phyloP scores from a whole-genome alignment of 768 basidiomycete genomes.

The Suillus spraguei region DNA sequence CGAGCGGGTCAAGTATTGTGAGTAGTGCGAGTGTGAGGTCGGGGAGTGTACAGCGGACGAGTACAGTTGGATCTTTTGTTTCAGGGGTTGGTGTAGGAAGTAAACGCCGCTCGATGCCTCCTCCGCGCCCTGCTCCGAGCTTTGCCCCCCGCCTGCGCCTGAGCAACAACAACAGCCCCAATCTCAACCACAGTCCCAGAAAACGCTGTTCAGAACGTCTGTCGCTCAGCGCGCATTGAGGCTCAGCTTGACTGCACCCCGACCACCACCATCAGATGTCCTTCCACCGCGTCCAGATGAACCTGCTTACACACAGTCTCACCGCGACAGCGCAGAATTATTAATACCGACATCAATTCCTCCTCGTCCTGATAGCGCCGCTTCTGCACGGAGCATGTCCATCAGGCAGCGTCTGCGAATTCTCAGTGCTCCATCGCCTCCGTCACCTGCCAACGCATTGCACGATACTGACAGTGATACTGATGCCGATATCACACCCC shows the following conservation, averaged over 20 bases:
- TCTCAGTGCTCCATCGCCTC: constrained; percentile 57
- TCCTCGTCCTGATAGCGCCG: constrained; percentile 31
- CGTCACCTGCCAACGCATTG: constrained; percentile 17
- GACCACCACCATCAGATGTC: constrained; percentile 58
- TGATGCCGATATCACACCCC: constrained; percentile 13
- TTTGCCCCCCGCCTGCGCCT: constrained; percentile 71
- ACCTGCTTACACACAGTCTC: constrained; percentile 27
- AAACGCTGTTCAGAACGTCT: constrained; percentile 51
- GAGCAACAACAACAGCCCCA: constrained; percentile 23
- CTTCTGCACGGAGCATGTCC: constrained; percentile 37
- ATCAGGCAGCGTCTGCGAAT: constrained; percentile 69
- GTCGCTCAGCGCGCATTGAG: constrained; percentile 58
- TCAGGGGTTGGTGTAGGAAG: constrained; percentile 24
- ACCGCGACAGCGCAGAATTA: constrained; percentile 32
- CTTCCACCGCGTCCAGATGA: constrained; percentile 76
- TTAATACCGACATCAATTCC: constrained; percentile 44
- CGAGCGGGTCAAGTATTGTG: constrained; percentile 47
- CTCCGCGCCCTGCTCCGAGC: constrained; percentile 73
- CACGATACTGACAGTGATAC: not conserved
- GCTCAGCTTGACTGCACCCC: constrained; percentile 62
- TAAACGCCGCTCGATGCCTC: constrained; percentile 67
- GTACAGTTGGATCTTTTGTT: not conserved
- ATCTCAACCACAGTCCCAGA: constrained; percentile 26
- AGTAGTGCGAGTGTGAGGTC: constrained; percentile 40
- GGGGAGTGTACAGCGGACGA: constrained; percentile 8